phyloP scores from a whole-genome alignment of 2,329 filamentous ascomycete genomes.

The Alternaria panax region DNA sequence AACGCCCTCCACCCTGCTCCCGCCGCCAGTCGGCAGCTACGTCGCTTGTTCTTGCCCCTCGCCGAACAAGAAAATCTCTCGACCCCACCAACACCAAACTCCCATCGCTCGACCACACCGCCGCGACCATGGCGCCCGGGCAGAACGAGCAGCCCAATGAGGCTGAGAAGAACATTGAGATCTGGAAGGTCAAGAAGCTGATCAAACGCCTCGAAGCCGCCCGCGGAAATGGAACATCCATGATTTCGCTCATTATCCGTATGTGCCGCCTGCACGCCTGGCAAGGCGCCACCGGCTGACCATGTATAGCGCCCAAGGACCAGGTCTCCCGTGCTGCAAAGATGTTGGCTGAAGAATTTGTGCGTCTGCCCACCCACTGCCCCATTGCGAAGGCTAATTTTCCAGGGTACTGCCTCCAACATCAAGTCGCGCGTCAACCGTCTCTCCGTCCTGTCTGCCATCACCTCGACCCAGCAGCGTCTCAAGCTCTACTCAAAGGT shows the following conservation, averaged over 20 bases:
- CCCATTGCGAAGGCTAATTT: neutral
- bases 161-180: conserved; percentile 95
- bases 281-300: conserved; percentile 28
- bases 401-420: conserved; percentile 87
- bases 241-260: conserved; percentile 99
- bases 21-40: conserved; percentile 27
- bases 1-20: conserved; percentile 14
- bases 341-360: conserved; percentile 99
- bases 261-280: conserved; percentile 51
- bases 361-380: neutral
- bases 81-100: conserved; percentile 25
- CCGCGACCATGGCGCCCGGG: conserved; percentile 46
- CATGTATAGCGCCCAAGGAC: conserved; percentile 83
- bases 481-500: conserved; percentile 99
- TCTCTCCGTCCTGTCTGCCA: conserved; percentile 96
- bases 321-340: conserved; percentile 95
- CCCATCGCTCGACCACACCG: conserved; percentile 20
- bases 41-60: conserved; percentile 26
- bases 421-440: conserved; percentile 99
- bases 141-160: conserved; percentile 73
- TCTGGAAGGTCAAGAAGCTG: conserved; percentile 99
- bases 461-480: conserved; percentile 98
- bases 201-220: conserved; percentile 98
- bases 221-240: conserved; percentile 97
- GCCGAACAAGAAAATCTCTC: conserved; percentile 25